Percentiles rank a stretch among this genome's conserved stretches.
phyloP scores from a whole-genome alignment of 352 stramenopile genomes.

The Pythium inflatum region DNA sequence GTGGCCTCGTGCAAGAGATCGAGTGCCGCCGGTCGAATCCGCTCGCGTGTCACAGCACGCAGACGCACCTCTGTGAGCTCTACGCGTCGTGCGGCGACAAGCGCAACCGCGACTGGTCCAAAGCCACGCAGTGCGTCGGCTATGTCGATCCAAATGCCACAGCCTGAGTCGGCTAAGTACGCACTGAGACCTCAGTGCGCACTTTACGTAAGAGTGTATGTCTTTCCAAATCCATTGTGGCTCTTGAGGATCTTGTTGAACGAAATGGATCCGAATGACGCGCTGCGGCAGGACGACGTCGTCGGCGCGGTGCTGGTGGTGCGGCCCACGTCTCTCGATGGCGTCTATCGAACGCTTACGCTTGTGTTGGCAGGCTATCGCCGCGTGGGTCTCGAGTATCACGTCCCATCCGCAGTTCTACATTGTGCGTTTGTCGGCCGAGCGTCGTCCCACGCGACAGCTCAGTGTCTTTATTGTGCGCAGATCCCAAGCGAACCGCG shows the following conservation, averaged over 20 bases:
- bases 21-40: constrained; percentile 79
- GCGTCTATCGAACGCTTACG: too few relatives aligned
- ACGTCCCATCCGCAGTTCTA: background rate
- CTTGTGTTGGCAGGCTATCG: constrained; percentile 1
- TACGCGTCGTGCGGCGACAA: constrained; percentile 82
- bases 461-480: too few relatives aligned
- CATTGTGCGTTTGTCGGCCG: background rate
- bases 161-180: background rate
- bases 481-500: too few relatives aligned
- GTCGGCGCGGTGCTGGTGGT: constrained; percentile 20
- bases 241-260: background rate
- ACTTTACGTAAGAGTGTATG: constrained; percentile 20
- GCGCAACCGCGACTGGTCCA: constrained; percentile 79
- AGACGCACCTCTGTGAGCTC: constrained; percentile 85
- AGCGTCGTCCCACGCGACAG: too few relatives aligned
- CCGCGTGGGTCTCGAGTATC: constrained; percentile 16
- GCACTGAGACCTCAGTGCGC: constrained; percentile 1
- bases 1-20: constrained; percentile 88
- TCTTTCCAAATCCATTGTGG: background rate
- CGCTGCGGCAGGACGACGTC: constrained; percentile 19
- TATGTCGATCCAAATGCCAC: constrained; percentile 49
- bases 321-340: background rate
- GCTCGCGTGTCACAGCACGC: constrained; percentile 81
- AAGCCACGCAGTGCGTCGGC: constrained; percentile 64
- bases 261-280: background rate